Evolutionary conservation across 2,329 filamentous ascomycete species (phyloP).

Genomic region (Nigrospora sphaerica): DNA sequence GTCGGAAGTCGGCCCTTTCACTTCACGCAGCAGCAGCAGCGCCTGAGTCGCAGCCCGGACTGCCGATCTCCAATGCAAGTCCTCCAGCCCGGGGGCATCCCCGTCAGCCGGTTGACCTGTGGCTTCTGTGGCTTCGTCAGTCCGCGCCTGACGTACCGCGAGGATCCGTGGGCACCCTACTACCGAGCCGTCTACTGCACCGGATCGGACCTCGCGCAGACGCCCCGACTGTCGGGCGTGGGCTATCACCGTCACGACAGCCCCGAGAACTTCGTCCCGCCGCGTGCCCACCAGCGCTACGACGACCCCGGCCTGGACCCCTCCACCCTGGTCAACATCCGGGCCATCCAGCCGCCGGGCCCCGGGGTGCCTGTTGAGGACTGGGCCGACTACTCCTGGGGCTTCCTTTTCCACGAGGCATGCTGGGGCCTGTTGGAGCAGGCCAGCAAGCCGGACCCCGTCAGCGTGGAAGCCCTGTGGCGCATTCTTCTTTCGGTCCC

Average conservation of each 20-base stretch:
- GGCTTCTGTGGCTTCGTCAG: constrained; percentile 13
- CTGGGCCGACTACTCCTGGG: constrained; percentile 12
- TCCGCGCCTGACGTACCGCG: constrained; percentile 5
- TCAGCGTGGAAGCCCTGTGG: constrained; percentile 15
- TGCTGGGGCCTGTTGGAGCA: constrained; percentile 18
- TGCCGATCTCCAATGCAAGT: too few relatives aligned
- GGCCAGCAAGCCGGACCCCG: constrained; percentile 9
- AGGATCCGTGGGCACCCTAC: constrained; percentile 10
- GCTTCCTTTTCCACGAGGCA: constrained; percentile 17
- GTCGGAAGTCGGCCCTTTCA: too few relatives aligned
- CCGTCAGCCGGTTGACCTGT: constrained; percentile 8
- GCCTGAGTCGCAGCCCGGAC: too few relatives aligned
- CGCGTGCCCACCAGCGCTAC: constrained; percentile 11
- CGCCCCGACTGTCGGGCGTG: constrained; percentile 14
- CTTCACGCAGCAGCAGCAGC: too few relatives aligned
- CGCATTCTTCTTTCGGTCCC: constrained; percentile 15
- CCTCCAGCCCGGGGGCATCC: not conserved
- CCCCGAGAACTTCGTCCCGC: constrained; percentile 9
- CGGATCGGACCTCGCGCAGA: constrained; percentile 1
- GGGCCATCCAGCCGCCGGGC: constrained; percentile 9
- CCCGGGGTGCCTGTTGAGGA: constrained; percentile 5
- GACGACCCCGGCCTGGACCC: constrained; percentile 9
- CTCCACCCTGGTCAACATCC: constrained; percentile 9
- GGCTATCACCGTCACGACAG: constrained; percentile 7
- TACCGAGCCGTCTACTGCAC: constrained; percentile 16